Conservation (phyloP, 2,329 filamentous ascomycete species). For the Eutypella sp. region DNA sequence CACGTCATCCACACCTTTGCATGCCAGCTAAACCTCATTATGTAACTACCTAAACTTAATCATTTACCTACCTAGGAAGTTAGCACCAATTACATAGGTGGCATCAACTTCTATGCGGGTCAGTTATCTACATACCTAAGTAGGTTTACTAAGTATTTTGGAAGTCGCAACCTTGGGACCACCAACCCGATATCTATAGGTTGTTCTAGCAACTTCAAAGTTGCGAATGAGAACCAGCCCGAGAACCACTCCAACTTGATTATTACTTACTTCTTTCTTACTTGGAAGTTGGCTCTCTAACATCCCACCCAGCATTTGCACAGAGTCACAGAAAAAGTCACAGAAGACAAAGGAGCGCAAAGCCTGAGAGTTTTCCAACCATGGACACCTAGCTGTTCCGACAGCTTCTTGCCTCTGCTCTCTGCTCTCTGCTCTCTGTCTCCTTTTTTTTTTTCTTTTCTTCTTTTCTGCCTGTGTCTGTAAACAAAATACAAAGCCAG, state of each 20-base stretch:
- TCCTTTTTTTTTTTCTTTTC: no score
- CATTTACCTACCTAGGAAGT: background rate
- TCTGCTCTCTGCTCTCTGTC: no score
- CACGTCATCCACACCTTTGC: no score
- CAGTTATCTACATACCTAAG: background rate
- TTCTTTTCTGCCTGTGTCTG: no score
- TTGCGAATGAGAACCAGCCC: no score
- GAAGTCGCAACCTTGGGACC: background rate
- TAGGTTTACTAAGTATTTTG: background rate
- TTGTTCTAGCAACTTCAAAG: no score
- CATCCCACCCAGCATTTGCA: background rate
- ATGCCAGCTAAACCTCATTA: no score
- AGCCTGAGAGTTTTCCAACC: background rate
- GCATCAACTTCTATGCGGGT: background rate
- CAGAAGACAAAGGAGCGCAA: background rate
- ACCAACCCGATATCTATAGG: background rate
- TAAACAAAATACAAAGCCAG: no score
- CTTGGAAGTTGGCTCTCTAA: background rate
- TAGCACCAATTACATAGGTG: conserved; percentile 1
- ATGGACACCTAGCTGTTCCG: background rate
- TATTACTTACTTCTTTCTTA: no score
- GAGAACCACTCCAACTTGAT: no score
- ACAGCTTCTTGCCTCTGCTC: background rate
- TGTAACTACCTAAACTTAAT: background rate
- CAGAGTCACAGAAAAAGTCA: no score